Conservation (phyloP, 768 basidiomycete species). For the Leccinum aurantiacum region DNA sequence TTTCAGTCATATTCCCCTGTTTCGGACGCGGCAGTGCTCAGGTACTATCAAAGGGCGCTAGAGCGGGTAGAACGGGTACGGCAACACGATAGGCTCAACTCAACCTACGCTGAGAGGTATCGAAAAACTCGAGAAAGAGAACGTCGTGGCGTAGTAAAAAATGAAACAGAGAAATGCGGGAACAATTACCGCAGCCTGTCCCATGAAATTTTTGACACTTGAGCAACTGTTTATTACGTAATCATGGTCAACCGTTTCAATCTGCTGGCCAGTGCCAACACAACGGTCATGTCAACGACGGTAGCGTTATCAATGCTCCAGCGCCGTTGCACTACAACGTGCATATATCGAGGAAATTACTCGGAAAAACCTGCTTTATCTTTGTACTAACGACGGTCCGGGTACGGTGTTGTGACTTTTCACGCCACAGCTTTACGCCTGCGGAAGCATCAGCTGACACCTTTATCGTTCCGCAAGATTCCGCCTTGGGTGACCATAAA, state of each 20-base stretch:
- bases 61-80: neutral
- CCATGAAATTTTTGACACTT: neutral
- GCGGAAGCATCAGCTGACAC: neutral
- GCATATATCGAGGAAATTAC: neutral
- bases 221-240: slow-evolving; percentile 12
- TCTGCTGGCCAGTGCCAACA: neutral
- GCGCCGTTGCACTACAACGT: neutral
- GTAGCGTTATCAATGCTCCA: neutral
- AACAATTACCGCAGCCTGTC: neutral
- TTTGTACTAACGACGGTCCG: too few relatives aligned
- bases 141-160: neutral
- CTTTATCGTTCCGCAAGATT: neutral
- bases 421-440: too few relatives aligned
- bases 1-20: too few relatives aligned
- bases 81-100: neutral
- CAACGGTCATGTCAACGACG: neutral
- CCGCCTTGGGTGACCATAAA: neutral
- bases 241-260: neutral
- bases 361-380: neutral
- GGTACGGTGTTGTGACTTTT: too few relatives aligned
- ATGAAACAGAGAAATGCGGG: neutral
- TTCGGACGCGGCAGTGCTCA: neutral
- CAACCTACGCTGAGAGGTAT: neutral
- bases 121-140: neutral
- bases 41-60: neutral